Base-by-base conservation (phyloP, 495 filamentous ascomycete genomes). In the Aspergillus ellipticus region DNA sequence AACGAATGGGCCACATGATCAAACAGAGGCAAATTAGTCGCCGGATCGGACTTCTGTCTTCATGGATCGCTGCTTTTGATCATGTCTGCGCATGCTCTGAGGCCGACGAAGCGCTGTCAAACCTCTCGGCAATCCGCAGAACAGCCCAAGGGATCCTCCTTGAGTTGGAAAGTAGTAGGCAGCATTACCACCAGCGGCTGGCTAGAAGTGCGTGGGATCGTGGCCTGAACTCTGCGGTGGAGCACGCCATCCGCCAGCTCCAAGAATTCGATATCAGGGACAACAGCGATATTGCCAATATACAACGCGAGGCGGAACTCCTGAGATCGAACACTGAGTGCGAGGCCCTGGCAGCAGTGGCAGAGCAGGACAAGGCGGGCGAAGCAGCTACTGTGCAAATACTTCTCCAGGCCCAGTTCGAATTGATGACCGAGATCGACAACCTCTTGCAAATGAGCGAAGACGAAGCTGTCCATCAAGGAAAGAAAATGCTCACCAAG, bases 21-120 rank as follows among this genome's bases (percentile, higher is more conserved):
- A 92, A 88, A 64, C 70, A 92, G 55, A 83, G 86, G 47, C 86
- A 92, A 56, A 83, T 97, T 41, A 92, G 96, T 71, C 80, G 89
- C 59, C 81, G 94, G 29, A 95, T 96, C 54, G 81, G 81, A 3
- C 79, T 95, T 54, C 77, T 99, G 24, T 92, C 87, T 5, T 83
- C 89, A 0, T 99, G 94, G 94, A 87, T 96, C 63, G 89, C 88
- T 9, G 92, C 90, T 20, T 97, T 99, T 62, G 95, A 97, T 54
- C 75, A 79, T 17, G 86, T 93, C 5, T 91, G 86, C 62, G 90
- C 87, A 17, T 76, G 73, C 10, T 79, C 84, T 11, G 90, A 89
- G 46, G 75, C 80, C 35, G 86, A 89, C 48, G 80, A 85, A 13
- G 73, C 82, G 2, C 85, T 92, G 67, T 68, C 74, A 3, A 86